Conservation (phyloP, 2,329 filamentous ascomycete species). For the Xylariaceae sp. region DNA sequence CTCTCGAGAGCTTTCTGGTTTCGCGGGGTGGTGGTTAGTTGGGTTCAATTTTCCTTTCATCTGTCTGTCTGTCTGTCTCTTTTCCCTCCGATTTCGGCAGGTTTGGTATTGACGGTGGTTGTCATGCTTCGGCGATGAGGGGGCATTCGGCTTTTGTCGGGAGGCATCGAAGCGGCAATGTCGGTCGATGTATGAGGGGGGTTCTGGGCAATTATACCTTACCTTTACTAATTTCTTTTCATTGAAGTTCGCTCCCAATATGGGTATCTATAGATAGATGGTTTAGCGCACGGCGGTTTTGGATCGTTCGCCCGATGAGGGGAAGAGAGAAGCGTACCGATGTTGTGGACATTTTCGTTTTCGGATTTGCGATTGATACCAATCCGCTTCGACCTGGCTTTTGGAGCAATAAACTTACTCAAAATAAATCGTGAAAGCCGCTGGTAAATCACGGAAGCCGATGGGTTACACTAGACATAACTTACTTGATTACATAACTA, state of each 20-base stretch:
- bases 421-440: no score
- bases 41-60: background rate
- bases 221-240: constrained; percentile 80
- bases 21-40: constrained; percentile 7
- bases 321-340: background rate
- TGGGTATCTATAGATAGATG: constrained; percentile 58
- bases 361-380: background rate
- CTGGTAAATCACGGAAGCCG: no score
- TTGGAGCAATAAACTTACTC: no score
- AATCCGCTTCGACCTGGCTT: no score
- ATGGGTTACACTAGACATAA: no score
- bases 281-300: background rate
- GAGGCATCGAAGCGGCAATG: no score
- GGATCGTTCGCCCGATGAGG: background rate
- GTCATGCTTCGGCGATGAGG: background rate
- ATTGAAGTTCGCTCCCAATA: constrained; percentile 79
- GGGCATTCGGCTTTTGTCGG: no score
- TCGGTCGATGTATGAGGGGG: no score
- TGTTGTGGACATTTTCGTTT: background rate
- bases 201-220: constrained; percentile 22
- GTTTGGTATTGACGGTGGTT: background rate
- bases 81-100: background rate
- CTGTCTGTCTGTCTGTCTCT: background rate
- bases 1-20: constrained; percentile 65
- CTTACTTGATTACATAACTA: no score